These are phyloP conservation scores for Micractinium conductrix DNA, from an alignment of 139 green algal species.

Conservation along the genomic window DNA sequence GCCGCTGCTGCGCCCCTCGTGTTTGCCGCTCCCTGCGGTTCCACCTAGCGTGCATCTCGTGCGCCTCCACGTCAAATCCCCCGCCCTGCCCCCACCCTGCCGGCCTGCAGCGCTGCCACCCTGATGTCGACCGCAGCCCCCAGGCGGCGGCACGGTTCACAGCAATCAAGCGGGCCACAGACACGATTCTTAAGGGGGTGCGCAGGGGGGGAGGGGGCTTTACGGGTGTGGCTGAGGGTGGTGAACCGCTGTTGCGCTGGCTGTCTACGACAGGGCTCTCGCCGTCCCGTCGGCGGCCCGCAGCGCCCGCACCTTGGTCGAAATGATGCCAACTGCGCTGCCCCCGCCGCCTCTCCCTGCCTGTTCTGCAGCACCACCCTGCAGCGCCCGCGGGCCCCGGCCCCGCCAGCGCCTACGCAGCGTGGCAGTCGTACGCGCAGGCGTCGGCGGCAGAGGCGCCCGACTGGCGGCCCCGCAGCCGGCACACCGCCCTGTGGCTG, in stretches of 20 bases:
- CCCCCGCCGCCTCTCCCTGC: background rate
- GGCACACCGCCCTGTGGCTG: slow-evolving; percentile 1
- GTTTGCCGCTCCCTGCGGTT: too few relatives aligned
- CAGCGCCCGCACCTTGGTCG: background rate
- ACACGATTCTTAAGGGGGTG: slow-evolving; percentile 13
- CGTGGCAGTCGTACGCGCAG: background rate
- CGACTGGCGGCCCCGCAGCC: background rate
- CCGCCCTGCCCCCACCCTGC: too few relatives aligned
- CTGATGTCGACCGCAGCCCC: slow-evolving; percentile 16
- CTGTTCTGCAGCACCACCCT: background rate
- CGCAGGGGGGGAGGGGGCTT: background rate
- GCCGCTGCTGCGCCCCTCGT: too few relatives aligned
- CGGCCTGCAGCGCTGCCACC: too few relatives aligned
- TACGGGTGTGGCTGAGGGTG: background rate
- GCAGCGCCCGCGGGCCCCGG: background rate
- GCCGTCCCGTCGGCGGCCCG: background rate
- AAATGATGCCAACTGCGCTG: too few relatives aligned
- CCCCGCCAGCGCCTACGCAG: background rate
- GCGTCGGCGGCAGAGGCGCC: background rate
- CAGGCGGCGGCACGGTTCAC: slow-evolving; percentile 1
- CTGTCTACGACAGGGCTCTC: too few relatives aligned
- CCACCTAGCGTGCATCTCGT: too few relatives aligned
- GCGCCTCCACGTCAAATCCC: too few relatives aligned
- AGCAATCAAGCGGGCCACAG: slow-evolving; percentile 20
- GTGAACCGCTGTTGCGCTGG: background rate